Base-by-base conservation (phyloP, 352 stramenopile genomes). In the Phytophthora palmivora region DNA sequence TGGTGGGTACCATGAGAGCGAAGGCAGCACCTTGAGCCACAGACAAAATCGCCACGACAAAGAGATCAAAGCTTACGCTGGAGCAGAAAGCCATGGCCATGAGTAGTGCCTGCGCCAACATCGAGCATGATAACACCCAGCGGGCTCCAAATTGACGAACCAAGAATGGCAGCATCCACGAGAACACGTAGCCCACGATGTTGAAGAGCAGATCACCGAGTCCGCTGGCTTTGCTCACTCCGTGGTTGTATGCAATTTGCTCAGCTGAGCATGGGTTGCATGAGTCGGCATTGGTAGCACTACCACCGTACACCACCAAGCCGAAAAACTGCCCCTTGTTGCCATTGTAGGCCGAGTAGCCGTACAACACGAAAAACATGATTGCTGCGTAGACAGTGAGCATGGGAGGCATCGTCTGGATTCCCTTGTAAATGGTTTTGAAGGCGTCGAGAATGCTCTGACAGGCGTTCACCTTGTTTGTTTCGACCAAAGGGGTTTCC, bases 301-400 rank as follows among this genome's bases (percentile, higher is more conserved):
- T 50, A 9, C 79, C 79, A 4, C 61, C 70, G 38, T 79, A 62
- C n/a, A 61, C 58, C 11, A 26, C 49, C 16, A 67, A 43, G 18
- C 58, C 58, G 21, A 67, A 67, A 58, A 87, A 89, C 64, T 87
- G 75, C 0, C 79, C 77, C 54, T 89, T 89, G 60, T 76, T 82
- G n/a, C 75, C 75, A 49, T 84, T 87, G 70, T 89, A 89, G 8
- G 78, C 72, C 11, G 75, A 84, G 66, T 74, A 89, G 10, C 80
- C 76, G 43, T 89, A 89, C 45, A 74, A 42, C 16, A 72, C 57
- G 39, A 76, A 76, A 54, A 85, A 79, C 49, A 87, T 74, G 41
- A 89, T 68, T 38, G 70, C 44, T 11, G 58, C 63, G 39, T 82
- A 89, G 9, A 79, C 41, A 4, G 63, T 66, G 14, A 88, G 61